Base-by-base conservation (phyloP, 2,329 filamentous ascomycete genomes). In the Dothistroma pini region DNA sequence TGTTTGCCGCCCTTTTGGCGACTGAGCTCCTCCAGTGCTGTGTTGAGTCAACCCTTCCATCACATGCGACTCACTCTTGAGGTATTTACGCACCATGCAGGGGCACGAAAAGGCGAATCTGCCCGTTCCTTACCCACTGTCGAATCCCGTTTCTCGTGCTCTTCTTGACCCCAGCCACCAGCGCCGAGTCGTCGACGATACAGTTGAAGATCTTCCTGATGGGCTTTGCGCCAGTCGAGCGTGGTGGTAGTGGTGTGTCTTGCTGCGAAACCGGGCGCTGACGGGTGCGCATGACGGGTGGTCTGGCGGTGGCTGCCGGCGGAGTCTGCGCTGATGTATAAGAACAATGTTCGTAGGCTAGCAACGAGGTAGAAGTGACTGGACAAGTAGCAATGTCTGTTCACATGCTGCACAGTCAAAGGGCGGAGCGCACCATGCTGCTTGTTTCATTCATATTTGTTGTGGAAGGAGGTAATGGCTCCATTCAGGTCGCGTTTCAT, bases 191-290 rank as follows among this genome's bases (percentile, higher is more conserved):
- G 68, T 82, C 80, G 65, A 81, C 78, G 65, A 82, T 81, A 70
- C 80, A 82, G 74, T 81, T 81, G 76, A 82, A 81, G 60, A 81
- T 69, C 73, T 81, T 81, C 66, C 79, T 76, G 12, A 65, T 61
- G 29, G 72, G 69, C 19, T 58, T 58, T 16, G 58, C 44, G 25
- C 48, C 58, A 59, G 65, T 25, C 41, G 61, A 41, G 57, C 58
- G 57, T 52, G 58, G 50, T 48, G 55, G 41, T 49, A 58, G 51
- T 6, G 47, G 59, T 31, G 66, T 59, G 65, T 62, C 66, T 50
- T 72, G 67, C 56, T 67, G 67, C 32, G 70, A 72, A 38, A 60
- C 56, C 8, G 71, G 70, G 49, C 70, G 71, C 56, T 58, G 64
- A 60, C 69, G 65, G 54, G 67, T 47, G 62, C 69, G 67, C 68